These are phyloP conservation scores for Limnomonas spitsbergensis DNA, from an alignment of 139 green algal species.

Conservation along the genomic window DNA sequence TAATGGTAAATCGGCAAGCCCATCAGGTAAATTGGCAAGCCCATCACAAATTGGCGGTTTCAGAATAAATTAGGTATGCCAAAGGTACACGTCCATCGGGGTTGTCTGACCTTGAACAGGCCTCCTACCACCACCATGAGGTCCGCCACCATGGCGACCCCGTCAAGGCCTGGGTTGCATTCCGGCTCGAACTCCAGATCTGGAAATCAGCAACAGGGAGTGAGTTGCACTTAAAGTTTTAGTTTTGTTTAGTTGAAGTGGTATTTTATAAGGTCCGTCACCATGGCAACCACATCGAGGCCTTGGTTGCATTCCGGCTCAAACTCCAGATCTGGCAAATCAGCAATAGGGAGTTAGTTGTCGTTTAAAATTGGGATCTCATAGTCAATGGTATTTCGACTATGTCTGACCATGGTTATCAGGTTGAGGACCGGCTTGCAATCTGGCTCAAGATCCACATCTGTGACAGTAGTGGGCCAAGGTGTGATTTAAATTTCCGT, in stretches of 20 bases:
- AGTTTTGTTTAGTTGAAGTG: too few species aligned
- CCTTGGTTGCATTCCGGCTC: conserved; percentile 45
- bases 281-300: conserved; percentile 54
- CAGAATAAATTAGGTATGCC: too few species aligned
- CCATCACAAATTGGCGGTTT: too few species aligned
- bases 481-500: too few species aligned
- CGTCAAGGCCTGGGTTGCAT: conserved; percentile 58
- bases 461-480: too few species aligned
- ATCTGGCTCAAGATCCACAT: conserved; percentile 19
- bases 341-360: too few species aligned
- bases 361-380: too few species aligned
- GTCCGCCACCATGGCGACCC: conserved; percentile 49
- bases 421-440: conserved; percentile 61
- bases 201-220: conserved; percentile 14
- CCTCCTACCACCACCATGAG: conserved; percentile 47
- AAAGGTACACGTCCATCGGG: too few species aligned
- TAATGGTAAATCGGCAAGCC: too few species aligned
- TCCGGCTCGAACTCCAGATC: conserved; percentile 68
- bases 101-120: conserved; percentile 16
- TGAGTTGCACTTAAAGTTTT: too few species aligned
- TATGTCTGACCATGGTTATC: conserved; percentile 42
- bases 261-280: conserved; percentile 65
- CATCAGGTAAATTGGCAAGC: too few species aligned
- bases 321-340: conserved; percentile 70
- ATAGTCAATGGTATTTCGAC: too few species aligned